A percentile compares a stretch with the other conserved stretches of the same genome.
phyloP scores from a whole-genome alignment of 176 grass and related monocot genomes.

The Themeda triandra region DNA sequence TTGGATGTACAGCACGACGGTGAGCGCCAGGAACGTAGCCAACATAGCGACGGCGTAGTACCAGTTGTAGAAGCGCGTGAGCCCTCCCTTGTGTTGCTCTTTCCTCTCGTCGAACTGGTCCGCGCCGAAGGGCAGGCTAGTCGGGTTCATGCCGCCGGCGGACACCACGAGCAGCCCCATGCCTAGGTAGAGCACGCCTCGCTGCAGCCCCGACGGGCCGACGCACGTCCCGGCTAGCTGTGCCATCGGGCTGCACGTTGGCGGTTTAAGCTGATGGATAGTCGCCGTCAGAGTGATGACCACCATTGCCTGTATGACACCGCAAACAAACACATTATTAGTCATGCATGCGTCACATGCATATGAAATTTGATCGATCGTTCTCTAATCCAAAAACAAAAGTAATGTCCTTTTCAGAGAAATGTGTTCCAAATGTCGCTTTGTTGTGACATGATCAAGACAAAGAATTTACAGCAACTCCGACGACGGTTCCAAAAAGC shows the following conservation, averaged over 20 bases:
- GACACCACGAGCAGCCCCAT: constrained; percentile 27
- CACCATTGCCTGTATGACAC: constrained; percentile 11
- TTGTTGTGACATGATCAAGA: background rate
- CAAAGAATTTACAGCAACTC: background rate
- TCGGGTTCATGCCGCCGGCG: constrained; percentile 22
- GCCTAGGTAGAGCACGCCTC: constrained; percentile 29
- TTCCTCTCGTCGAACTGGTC: constrained; percentile 38
- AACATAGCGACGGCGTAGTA: constrained; percentile 25
- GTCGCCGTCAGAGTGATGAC: constrained; percentile 3
- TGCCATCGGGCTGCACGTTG: background rate
- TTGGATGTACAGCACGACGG: constrained; percentile 30
- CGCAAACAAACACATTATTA: background rate
- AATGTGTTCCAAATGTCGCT: too few relatives aligned
- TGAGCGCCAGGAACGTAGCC: constrained; percentile 17
- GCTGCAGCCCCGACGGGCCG: constrained; percentile 29
- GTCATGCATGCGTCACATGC: background rate
- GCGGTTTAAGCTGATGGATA: constrained; percentile 28
- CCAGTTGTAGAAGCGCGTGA: constrained; percentile 32
- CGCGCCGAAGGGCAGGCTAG: constrained; percentile 36
- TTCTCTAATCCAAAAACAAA: too few relatives aligned
- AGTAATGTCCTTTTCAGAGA: too few relatives aligned
- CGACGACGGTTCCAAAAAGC: background rate
- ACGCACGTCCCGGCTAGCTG: constrained; percentile 21
- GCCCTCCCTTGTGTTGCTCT: constrained; percentile 9
- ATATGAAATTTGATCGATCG: too few relatives aligned